These are phyloP conservation scores for Candida xiaguanensis DNA, from an alignment of 805 yeast species.

Conservation along the genomic window DNA sequence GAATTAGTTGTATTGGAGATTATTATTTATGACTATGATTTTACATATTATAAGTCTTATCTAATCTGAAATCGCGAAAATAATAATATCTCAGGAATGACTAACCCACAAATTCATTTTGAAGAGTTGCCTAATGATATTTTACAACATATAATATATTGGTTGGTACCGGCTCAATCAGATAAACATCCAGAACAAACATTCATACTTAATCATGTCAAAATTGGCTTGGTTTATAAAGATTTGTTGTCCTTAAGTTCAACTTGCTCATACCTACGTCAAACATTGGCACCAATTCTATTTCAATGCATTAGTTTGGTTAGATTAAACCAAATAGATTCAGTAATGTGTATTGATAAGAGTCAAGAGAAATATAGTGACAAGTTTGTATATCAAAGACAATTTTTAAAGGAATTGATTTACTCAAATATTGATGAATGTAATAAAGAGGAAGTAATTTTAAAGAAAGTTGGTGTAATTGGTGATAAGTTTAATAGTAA, in stretches of 20 bases:
- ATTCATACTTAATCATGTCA: constrained; percentile 10
- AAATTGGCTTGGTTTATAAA: constrained; percentile 8
- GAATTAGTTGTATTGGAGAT: too few relatives aligned
- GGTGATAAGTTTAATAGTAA: constrained; percentile 13
- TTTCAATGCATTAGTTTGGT: constrained; percentile 23
- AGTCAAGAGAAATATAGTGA: constrained; percentile 19
- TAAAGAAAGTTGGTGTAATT: constrained; percentile 12
- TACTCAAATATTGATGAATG: constrained; percentile 14
- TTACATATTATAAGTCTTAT: too few relatives aligned
- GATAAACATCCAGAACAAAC: not conserved
- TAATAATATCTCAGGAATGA: too few relatives aligned
- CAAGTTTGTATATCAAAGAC: constrained; percentile 13
- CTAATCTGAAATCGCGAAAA: too few relatives aligned
- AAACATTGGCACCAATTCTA: constrained; percentile 16
- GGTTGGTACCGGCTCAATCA: constrained; percentile 8
- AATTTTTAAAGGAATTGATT: constrained; percentile 19
- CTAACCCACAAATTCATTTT: constrained; percentile 4
- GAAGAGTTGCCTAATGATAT: constrained; percentile 18
- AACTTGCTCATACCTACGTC: constrained; percentile 22
- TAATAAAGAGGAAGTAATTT: constrained; percentile 15
- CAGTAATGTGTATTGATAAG: constrained; percentile 19
- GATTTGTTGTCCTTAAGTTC: constrained; percentile 18
- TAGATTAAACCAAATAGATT: constrained; percentile 24
- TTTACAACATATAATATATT: constrained; percentile 13
- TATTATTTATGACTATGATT: too few relatives aligned